Conservation (phyloP, 805 yeast genomes). For the Candida ponderosae region DNA sequence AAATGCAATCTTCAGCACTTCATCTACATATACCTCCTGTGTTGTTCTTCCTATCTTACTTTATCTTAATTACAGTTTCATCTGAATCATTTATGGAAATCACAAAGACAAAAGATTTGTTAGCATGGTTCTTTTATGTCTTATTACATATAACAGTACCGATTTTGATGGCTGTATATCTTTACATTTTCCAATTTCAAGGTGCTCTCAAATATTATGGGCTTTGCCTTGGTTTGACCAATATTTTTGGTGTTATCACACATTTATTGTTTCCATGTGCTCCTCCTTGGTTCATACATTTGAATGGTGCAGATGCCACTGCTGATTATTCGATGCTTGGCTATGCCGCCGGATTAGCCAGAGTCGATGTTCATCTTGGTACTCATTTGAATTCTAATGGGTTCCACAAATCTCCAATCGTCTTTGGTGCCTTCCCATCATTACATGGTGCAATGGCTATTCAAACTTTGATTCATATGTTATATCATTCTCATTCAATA, state of each 20-base stretch:
- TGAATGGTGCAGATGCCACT: conserved; percentile 46
- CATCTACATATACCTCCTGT: conserved; percentile 28
- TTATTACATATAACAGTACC: conserved; percentile 55
- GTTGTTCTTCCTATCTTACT: conserved; percentile 22
- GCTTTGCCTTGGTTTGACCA: conserved; percentile 51
- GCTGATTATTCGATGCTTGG: conserved; percentile 60
- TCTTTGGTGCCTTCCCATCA: conserved; percentile 60
- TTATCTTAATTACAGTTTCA: not conserved
- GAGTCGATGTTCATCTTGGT: conserved; percentile 58
- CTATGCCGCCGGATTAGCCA: conserved; percentile 61
- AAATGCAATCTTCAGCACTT: conserved; percentile 12
- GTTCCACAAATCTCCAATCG: conserved; percentile 61
- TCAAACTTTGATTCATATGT: conserved; percentile 29
- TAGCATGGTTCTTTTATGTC: conserved; percentile 59
- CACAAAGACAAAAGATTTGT: conserved; percentile 38
- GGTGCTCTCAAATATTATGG: conserved; percentile 49
- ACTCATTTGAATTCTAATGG: conserved; percentile 53
- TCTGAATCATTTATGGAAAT: conserved; percentile 20
- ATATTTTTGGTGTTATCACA: conserved; percentile 50
- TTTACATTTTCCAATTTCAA: conserved; percentile 62
- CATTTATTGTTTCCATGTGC: conserved; percentile 62
- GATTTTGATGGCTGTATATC: conserved; percentile 50
- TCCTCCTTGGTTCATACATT: conserved; percentile 66
- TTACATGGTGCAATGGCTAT: conserved; percentile 63
- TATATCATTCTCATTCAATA: conserved; percentile 30